Evolutionary conservation across 441 rosid genomes (phyloP), one percentile per base, ranked within the genome.

Genomic region (Dalechampia spathulata): DNA sequence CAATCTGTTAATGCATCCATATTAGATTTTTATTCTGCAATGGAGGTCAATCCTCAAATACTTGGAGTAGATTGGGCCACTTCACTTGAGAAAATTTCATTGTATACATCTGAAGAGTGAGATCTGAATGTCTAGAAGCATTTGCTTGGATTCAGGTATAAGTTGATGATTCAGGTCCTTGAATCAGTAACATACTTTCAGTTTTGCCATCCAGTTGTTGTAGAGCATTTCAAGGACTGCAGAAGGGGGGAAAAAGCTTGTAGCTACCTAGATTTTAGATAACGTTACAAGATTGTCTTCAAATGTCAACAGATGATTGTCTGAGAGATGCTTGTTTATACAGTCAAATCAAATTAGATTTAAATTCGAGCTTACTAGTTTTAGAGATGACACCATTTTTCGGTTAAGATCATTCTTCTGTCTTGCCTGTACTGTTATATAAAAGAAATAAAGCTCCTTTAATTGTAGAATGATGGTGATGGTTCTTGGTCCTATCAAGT

Each of bases 41-140:
- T 81, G 89, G 83, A 85, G 70, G 57, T 77, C 66, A 79, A 87
- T 71, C 97, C 97, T 4, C 80, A 13, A 51, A 49, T 83, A 42
- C 89, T 90, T 44, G 97, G 99, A 49, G 76, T 66, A 65, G 78
- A 81, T 45, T 85, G 96, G 97, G 55, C 93, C 14, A 52, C 53
- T 41, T 83, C 87, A 48, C 81, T 82, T 9, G 99, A 87, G 76
- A 87, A 78, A 68, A 71, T 90, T 44, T 68, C 72, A 36, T 61
- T 55, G 26, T 57, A 56, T 49, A 65, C 75, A 60, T 78, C 47
- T 1, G 81, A 82, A 59, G 78, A 75, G 62, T 67, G 66, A 70
- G n/a, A n/a, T n/a, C n/a, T 46, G n/a, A 48, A 62, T 38, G 25
- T 46, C 47, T 58, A 20, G 30, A 28, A 34, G 52, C 14, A 48